phyloP scores from a whole-genome alignment of 495 filamentous ascomycete genomes.

The Hypoxylon fragiforme region DNA sequence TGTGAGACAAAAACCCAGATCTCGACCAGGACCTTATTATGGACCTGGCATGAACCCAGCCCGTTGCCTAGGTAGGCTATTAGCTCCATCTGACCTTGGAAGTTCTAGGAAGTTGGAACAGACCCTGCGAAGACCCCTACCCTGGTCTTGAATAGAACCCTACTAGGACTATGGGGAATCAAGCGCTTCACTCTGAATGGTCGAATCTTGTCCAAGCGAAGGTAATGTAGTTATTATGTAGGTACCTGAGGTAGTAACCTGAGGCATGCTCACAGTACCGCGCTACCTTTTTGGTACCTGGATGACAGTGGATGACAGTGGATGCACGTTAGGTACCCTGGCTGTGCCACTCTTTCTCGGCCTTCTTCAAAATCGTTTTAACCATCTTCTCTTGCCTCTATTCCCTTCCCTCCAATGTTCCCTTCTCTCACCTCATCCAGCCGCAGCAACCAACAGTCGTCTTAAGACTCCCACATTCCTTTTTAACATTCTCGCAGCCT shows the following conservation, averaged over 20 bases:
- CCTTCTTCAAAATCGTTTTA: constrained; percentile 7
- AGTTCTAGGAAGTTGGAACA: constrained; percentile 2
- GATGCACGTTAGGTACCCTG: not conserved
- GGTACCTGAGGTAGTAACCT: too few relatives aligned
- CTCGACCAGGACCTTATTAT: constrained; percentile 16
- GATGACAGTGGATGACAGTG: too few relatives aligned
- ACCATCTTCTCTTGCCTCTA: constrained; percentile 14
- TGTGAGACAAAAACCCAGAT: constrained; percentile 23
- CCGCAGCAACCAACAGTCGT: constrained; percentile 22
- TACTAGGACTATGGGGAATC: constrained; percentile 13
- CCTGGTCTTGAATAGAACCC: constrained; percentile 8
- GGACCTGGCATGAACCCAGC: constrained; percentile 18
- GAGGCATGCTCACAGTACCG: too few relatives aligned
- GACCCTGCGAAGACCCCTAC: constrained; percentile 16
- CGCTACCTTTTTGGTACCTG: too few relatives aligned
- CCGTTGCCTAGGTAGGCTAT: not conserved
- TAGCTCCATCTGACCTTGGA: not conserved
- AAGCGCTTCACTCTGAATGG: constrained; percentile 22
- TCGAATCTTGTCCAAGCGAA: not conserved
- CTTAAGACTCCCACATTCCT: constrained; percentile 36
- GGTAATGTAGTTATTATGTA: too few relatives aligned
- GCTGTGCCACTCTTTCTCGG: constrained; percentile 15
- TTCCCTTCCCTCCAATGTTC: constrained; percentile 8
- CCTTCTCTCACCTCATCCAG: constrained; percentile 16
- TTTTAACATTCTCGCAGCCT: constrained; percentile 14